Evolutionary conservation across 208 protist genomes (phyloP).

Genomic region (Leishmania gerbilli): DNA sequence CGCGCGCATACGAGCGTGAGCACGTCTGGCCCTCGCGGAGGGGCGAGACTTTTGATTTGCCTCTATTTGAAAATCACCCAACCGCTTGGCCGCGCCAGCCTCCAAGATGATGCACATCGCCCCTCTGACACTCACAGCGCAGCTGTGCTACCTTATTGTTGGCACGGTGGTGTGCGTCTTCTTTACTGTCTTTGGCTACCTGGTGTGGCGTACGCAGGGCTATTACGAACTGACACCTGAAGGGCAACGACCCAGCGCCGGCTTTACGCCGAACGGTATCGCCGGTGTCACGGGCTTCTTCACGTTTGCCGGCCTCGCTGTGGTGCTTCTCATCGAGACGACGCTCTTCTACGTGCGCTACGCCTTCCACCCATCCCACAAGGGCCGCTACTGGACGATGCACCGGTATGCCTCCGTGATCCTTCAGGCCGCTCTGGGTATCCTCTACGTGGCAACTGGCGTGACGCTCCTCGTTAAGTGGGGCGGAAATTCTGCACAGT

Average conservation of each 20-base stretch:
- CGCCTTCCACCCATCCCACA: conserved; percentile 22
- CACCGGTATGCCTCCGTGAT: conserved; percentile 16
- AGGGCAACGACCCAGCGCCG: not conserved
- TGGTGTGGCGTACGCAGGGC: conserved; percentile 5
- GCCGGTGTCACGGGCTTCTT: conserved; percentile 9
- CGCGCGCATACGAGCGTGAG: not conserved
- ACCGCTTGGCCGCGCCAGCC: no score
- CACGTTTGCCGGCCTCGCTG: conserved; percentile 17
- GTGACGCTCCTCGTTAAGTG: conserved; percentile 18
- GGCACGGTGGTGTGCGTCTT: conserved; percentile 1
- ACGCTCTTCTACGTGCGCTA: conserved; percentile 20
- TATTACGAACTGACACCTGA: not conserved
- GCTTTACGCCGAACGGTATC: conserved; percentile 8
- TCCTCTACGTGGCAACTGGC: conserved; percentile 16
- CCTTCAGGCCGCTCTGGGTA: conserved; percentile 9
- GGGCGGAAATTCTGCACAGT: conserved; percentile 2
- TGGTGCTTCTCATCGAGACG: conserved; percentile 22
- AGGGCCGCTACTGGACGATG: conserved; percentile 17
- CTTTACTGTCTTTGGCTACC: conserved; percentile 2
- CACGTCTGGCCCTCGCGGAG: not conserved
- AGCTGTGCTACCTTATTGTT: conserved; percentile 16
- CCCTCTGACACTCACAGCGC: conserved; percentile 21
- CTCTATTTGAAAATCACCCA: no score
- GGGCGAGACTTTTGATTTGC: not conserved
- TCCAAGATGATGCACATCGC: conserved; percentile 17